These are phyloP conservation scores for Dothistroma pini DNA, from an alignment of 2,329 filamentous ascomycete species.

Conservation along the genomic window DNA sequence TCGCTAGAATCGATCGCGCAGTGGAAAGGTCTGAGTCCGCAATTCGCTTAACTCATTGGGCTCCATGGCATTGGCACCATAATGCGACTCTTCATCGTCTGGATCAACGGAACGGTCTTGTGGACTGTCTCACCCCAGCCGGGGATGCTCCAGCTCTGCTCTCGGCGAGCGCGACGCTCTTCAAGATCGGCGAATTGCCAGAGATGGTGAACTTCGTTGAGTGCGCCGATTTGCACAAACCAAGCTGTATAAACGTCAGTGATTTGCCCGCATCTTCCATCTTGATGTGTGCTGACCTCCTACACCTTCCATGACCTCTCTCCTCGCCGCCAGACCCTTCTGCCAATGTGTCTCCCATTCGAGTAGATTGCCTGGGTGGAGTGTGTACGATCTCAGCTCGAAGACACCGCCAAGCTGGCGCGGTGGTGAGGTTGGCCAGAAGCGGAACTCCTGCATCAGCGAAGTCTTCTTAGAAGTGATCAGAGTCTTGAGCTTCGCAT, in stretches of 20 bases:
- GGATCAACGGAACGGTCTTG: slow-evolving; percentile 96
- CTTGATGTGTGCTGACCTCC: slow-evolving; percentile 17
- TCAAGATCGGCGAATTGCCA: slow-evolving; percentile 99
- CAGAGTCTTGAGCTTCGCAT: slow-evolving; percentile 77
- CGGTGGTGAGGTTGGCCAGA: slow-evolving; percentile 94
- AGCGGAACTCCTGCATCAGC: slow-evolving; percentile 99
- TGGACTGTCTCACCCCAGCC: slow-evolving; percentile 77
- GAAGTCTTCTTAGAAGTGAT: slow-evolving; percentile 82
- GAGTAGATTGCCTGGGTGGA: slow-evolving; percentile 90
- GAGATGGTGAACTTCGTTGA: slow-evolving; percentile 96
- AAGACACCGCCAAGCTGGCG: slow-evolving; percentile 89
- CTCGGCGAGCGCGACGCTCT: slow-evolving; percentile 82
- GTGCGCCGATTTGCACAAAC: slow-evolving; percentile 97
- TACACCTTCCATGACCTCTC: slow-evolving; percentile 91
- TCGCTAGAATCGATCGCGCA: neutral
- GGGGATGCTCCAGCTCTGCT: slow-evolving; percentile 92
- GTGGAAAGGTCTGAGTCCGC: neutral
- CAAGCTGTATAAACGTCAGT: slow-evolving; percentile 63
- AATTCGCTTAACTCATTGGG: slow-evolving; percentile 64
- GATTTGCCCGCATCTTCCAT: neutral
- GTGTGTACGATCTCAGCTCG: slow-evolving; percentile 92
- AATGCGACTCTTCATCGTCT: slow-evolving; percentile 92
- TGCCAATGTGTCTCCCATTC: slow-evolving; percentile 99
- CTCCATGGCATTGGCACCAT: slow-evolving; percentile 96
- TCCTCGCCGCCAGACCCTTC: slow-evolving; percentile 79